Evolutionary conservation across 306 rosid genomes (phyloP), one percentile per base, ranked within the genome.

Genomic region (Sicyos baderoa): DNA sequence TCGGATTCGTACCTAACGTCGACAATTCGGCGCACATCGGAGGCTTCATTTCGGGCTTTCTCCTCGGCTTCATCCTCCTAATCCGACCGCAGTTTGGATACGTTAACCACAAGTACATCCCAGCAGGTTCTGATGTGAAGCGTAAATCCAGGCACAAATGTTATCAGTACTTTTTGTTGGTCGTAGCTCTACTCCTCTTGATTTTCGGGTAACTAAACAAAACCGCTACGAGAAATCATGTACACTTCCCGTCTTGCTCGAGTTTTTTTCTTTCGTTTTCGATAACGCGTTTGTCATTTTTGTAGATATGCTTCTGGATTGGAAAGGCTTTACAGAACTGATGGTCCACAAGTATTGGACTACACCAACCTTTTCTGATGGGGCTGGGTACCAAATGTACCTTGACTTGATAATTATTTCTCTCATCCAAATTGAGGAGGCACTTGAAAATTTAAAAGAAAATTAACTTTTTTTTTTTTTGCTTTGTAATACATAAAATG

Each of bases 1-100:
- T 88, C n/a, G 99, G 99, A 27, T 86, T 94, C 66, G 70, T 90
- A 19, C 99, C 99, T 10, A 78, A 57, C 4, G 97, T 90, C 71
- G 97, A 94, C 83, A 88, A 80, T 74, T 88, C 97, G 49, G 99
- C 99, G 45, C 99, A 94, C 70, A 73, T 90, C 10, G 99, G 99
- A 76, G 96, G 99, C 37, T 90, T 94, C 74, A 60, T 90, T 0
- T 44, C 89, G 0, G 99, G 99, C 10, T 82, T 82, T 79, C 83
- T 94, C 72, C 87, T 90, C 1, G 96, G 99, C 27, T 94, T 94
- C 73, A 27, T 85, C 67, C 79, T 88, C 61, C 22, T 94, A 9
- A 82, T 90, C 72, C 91, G 95, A 40, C 96, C 96, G 73, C 96
- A 88, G 71, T 88, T 59, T 49, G 99, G 99, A 74, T 93, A 90